These are phyloP conservation scores for Cercophora sp. DNA, from an alignment of 495 filamentous ascomycete genomes.

Conservation along the genomic window DNA sequence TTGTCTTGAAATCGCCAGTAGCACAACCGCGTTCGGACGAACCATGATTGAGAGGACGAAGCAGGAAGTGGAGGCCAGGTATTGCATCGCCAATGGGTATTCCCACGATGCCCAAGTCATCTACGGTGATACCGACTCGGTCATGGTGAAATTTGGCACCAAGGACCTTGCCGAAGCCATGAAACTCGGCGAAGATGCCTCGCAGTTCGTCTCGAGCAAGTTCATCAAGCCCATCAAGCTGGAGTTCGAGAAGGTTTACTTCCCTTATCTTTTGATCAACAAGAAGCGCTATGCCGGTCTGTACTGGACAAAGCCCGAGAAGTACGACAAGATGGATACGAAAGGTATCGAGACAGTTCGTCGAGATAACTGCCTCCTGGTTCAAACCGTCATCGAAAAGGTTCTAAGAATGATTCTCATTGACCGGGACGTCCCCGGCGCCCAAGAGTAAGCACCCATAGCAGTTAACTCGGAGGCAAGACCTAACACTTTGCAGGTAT, in stretches of 20 bases:
- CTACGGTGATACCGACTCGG: conserved; percentile 98
- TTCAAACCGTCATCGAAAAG: conserved; percentile 97
- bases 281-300: conserved; percentile 98
- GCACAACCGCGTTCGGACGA: conserved; percentile 90
- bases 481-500: conserved; percentile 56
- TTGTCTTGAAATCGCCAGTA: conserved; percentile 91
- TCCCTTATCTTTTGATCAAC: conserved; percentile 97
- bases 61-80: conserved; percentile 80
- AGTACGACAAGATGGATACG: conserved; percentile 99
- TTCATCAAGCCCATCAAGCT: conserved; percentile 97
- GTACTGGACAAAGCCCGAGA: conserved; percentile 93
- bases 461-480: background rate
- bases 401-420: conserved; percentile 94
- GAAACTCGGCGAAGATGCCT: conserved; percentile 90
- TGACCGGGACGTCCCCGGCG: conserved; percentile 79
- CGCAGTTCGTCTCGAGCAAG: conserved; percentile 79
- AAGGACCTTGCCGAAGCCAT: conserved; percentile 79
- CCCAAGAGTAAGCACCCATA: conserved; percentile 74
- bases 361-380: conserved; percentile 90
- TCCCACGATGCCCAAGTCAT: conserved; percentile 91
- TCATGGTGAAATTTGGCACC: conserved; percentile 99
- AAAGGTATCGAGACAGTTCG: conserved; percentile 99
- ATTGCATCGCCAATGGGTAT: conserved; percentile 92
- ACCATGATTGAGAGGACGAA: conserved; percentile 99
- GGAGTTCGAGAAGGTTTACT: conserved; percentile 99